Conservation (phyloP, 2,329 filamentous ascomycete genomes). For the Tolypocladium tropicale region DNA sequence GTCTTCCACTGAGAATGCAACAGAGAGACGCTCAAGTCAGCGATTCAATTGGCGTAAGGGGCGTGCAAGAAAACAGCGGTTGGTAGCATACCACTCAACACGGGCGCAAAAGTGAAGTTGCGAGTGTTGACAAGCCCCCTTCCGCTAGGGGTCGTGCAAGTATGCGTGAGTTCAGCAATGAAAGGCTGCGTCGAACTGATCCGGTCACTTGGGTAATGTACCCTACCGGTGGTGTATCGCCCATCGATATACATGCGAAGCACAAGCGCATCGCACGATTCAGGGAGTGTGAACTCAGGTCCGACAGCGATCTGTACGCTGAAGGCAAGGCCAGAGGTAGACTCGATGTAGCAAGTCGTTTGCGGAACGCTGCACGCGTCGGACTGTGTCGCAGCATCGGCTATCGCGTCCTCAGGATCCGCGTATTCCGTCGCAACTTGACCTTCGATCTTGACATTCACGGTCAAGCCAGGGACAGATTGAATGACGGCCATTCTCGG, state of each 20-base stretch:
- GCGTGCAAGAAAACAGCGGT: not conserved
- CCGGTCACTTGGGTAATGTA: accelerated
- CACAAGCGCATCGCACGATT: accelerated
- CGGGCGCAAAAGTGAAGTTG: conserved; percentile 8
- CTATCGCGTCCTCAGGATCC: not conserved
- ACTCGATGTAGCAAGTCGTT: conserved; percentile 13
- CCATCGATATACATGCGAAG: conserved; percentile 8
- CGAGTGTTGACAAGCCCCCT: not conserved
- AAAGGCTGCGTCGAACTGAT: not conserved
- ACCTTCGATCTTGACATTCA: conserved; percentile 8
- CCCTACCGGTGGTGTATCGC: accelerated
- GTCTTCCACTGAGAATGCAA: conserved; percentile 4
- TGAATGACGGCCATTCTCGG: conserved; percentile 11
- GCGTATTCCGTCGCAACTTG: conserved; percentile 12
- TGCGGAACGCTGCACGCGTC: not conserved
- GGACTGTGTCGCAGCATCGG: accelerated
- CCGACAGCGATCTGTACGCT: conserved; percentile 3
- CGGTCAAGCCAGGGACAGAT: conserved; percentile 7
- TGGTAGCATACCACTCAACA: conserved; percentile 5
- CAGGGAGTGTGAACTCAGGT: not conserved
- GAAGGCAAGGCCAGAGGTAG: conserved; percentile 9
- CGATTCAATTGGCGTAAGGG: no score
- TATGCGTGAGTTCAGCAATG: not conserved
- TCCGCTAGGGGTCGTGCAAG: not conserved
- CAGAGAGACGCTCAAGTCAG: not conserved